Percentiles rank a stretch among this genome's conserved stretches.
Evolutionary conservation across 1,284 basidiomycete species (phyloP).

Genomic region (Ustilago vetiveriae): DNA sequence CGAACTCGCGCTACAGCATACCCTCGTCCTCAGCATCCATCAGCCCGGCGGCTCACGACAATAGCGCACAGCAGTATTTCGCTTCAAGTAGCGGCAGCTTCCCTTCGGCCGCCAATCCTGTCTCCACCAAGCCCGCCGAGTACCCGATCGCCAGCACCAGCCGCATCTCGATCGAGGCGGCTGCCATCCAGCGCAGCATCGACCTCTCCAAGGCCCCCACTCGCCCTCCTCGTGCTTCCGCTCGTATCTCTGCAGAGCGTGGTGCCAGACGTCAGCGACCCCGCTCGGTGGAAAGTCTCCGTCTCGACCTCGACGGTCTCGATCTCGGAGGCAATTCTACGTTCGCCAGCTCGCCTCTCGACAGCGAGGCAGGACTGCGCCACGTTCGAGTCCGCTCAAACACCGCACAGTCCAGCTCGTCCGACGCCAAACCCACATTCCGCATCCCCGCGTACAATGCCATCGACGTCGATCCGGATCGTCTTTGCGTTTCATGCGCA

Average conservation of each 20-base stretch:
- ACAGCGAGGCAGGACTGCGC: neutral
- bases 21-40: neutral
- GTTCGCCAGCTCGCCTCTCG: neutral
- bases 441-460: constrained; percentile 2
- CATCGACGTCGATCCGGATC: constrained; percentile 3
- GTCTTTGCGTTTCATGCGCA: constrained; percentile 7
- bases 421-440: neutral
- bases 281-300: constrained; percentile 40
- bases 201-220: neutral
- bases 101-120: constrained; percentile 1
- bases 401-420: neutral
- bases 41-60: neutral
- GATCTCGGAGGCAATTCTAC: constrained; percentile 47
- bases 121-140: neutral
- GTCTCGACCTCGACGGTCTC: constrained; percentile 54
- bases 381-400: constrained; percentile 34
- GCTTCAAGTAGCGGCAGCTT: constrained; percentile 8
- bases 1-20: constrained; percentile 6
- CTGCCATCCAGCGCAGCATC: neutral
- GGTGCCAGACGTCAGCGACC: constrained; percentile 14
- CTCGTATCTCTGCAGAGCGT: neutral
- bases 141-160: neutral
- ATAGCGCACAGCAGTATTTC: neutral
- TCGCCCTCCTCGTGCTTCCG: neutral
- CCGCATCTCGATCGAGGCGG: neutral